phyloP scores from a whole-genome alignment of 2,329 filamentous ascomycete genomes.

The Neonectria punicea region DNA sequence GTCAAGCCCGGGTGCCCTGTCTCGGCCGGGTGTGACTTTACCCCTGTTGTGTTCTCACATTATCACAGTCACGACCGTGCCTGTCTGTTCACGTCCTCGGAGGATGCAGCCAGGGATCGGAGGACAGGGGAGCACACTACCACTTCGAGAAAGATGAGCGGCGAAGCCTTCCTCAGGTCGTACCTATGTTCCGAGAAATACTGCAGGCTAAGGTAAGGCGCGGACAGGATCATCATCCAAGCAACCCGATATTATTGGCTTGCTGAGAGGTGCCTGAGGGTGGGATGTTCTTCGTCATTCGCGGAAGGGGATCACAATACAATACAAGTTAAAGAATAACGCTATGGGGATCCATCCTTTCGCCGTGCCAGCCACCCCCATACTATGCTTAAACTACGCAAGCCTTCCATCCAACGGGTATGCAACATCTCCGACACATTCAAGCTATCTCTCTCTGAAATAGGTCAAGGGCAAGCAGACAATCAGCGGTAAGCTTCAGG shows the following conservation, averaged over 20 bases:
- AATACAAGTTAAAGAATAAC: conserved; percentile 35
- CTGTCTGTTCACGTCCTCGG: not conserved
- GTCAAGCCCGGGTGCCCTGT: not conserved
- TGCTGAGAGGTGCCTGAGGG: not conserved
- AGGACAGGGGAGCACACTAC: not conserved
- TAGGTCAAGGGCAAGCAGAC: not conserved
- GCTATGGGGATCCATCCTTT: conserved; percentile 40
- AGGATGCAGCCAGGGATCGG: conserved; percentile 7
- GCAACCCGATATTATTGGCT: conserved; percentile 1
- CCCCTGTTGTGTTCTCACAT: not conserved
- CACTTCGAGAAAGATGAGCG: not conserved
- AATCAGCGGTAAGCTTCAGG: not conserved
- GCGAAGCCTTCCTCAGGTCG: conserved; percentile 1
- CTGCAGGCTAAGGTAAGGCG: conserved; percentile 3
- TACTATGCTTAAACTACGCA: conserved; percentile 33
- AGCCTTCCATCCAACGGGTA: conserved; percentile 17
- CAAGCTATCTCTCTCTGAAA: not conserved
- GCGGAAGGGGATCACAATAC: conserved; percentile 28
- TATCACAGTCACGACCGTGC: not conserved
- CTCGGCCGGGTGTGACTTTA: not conserved
- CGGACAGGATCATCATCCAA: not conserved
- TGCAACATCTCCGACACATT: conserved; percentile 1
- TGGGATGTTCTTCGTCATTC: conserved; percentile 7
- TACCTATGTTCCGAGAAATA: conserved; percentile 1
- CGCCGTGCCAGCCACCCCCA: conserved; percentile 37